Evolutionary conservation across 768 basidiomycete genomes (phyloP), one percentile per base, ranked within the genome.

Genomic region (Lentinula detonsa): DNA sequence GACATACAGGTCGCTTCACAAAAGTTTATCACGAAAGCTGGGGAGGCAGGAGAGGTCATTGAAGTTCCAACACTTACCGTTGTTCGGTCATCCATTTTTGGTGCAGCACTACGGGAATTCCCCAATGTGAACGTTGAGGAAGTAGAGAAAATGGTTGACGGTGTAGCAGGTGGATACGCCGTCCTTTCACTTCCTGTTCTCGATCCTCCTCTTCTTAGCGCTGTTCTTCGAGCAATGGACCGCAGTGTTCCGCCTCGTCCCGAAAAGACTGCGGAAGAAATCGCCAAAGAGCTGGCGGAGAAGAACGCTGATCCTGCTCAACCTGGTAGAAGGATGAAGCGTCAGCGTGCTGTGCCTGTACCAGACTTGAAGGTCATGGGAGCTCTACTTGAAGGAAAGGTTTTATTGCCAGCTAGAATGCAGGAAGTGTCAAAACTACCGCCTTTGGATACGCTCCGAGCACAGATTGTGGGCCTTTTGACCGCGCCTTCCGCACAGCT

Each of bases 391-490:
- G 94, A 95, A 68, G 86, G 86, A 39, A 77, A 81, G 62, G 77
- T 91, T 60, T 83, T 95, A 70, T 76, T 85, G 56, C 78, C 83
- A 18, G 72, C 78, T 9, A 80, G 80, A 5, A 74, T 94, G 59
- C 75, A 78, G 68, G 78, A 84, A 13, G 83, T 94, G 4, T 83
- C 87, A 35, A 84, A 85, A 66, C 73, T 96, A 57, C 95, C 94
- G 21, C 83, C 88, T 48, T 72, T 96, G 67, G 88, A 90, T 42
- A 86, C 84, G 2, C 72, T 97, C 62, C 75, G 89, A 57, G 87
- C 87, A 16, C 93, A 96, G 72, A 80, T 98, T 60, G 88, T 95
- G 13, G 95, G 94, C 7, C 63, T 97, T 73, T 71, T 98, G 62
- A 87, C 87, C 61, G 78, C 85, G 13, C 92, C 91, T 48, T 86